Evolutionary conservation across 2,329 filamentous ascomycete genomes (phyloP), one percentile per base, ranked within the genome.

Genomic region (Geoglossum cookeanum): DNA sequence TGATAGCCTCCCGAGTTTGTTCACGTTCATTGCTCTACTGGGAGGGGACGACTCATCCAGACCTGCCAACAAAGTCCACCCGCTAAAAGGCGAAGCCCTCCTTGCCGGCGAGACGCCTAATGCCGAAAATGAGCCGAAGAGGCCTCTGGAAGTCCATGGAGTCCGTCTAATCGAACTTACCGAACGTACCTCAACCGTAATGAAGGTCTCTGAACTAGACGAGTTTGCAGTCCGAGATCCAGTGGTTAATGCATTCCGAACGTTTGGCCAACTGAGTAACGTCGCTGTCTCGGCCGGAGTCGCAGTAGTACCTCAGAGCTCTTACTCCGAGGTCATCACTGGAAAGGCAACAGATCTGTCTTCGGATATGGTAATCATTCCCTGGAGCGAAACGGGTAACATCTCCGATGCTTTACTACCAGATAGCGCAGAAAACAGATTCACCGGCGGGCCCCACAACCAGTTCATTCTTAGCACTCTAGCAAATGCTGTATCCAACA

Each of bases 151-250:
- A 64, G 84, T 89, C 0, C 87, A 94, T 64, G 91, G 89, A 35
- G 72, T 95, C n/a, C 84, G 90, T 13, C 77, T 97, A 15, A 71
- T 94, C 54, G 87, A 94, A 65, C 78, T 97, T 11, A 94, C 87
- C 0, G 90, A 96, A 64, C 88, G 91, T 76, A 85, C 87, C 47
- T 96, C 91, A 0, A 90, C 89, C 17, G 91, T 96, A 63, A 97
- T 97, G 91, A 84, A 87, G 63, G 87, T 94, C 9, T 84, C 88
- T 0, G 88, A 94, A 65, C 76, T 84, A 2, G 84, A 89, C 44
- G 87, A 92, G 54, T 78, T 81, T 60, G 78, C 79, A 30, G 75
- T 78, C 5, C 77, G 79, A 64, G 91, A 97, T 64, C 88, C 91
- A 0, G 83, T 97, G 3, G 81, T 96, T 57, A 95, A 94, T 66